Conservation (phyloP, 495 filamentous ascomycete genomes). For the Schizothecium vesticola region DNA sequence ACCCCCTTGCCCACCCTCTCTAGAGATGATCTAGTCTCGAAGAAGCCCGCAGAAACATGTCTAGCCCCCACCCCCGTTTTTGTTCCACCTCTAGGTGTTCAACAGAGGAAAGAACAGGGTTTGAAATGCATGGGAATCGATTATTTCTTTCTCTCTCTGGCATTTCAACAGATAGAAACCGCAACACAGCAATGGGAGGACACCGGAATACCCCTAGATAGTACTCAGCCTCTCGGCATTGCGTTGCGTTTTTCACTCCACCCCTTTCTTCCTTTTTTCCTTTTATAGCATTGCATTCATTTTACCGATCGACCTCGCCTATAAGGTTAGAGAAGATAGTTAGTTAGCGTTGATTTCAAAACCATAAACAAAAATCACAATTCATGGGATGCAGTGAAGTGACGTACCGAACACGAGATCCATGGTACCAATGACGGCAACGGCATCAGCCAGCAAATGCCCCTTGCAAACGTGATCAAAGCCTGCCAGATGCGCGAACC, state of each 20-base stretch:
- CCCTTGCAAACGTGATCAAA: slow-evolving; percentile 91
- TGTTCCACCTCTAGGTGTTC: background rate
- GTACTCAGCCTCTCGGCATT: background rate
- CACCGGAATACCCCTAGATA: background rate
- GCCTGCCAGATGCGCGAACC: slow-evolving; percentile 90
- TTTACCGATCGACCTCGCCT: slow-evolving; percentile 51
- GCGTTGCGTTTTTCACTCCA: background rate
- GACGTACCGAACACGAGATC: slow-evolving; percentile 64
- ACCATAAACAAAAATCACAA: background rate
- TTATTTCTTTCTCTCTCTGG: background rate
- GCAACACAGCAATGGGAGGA: background rate
- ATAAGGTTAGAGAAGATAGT: background rate
- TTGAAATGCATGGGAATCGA: background rate
- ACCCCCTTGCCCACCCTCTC: background rate
- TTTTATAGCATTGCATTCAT: background rate
- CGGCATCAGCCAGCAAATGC: slow-evolving; percentile 92
- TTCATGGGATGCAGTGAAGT: background rate
- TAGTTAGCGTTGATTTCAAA: slow-evolving; percentile 9
- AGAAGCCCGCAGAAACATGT: background rate
- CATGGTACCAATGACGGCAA: slow-evolving; percentile 94
- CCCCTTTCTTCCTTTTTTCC: slow-evolving; percentile 8
- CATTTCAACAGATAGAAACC: background rate
- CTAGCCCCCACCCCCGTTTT: background rate
- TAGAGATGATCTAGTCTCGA: background rate
- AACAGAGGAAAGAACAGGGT: background rate